phyloP scores from a whole-genome alignment of 495 filamentous ascomycete species.

The Bryoglossum gracile region DNA sequence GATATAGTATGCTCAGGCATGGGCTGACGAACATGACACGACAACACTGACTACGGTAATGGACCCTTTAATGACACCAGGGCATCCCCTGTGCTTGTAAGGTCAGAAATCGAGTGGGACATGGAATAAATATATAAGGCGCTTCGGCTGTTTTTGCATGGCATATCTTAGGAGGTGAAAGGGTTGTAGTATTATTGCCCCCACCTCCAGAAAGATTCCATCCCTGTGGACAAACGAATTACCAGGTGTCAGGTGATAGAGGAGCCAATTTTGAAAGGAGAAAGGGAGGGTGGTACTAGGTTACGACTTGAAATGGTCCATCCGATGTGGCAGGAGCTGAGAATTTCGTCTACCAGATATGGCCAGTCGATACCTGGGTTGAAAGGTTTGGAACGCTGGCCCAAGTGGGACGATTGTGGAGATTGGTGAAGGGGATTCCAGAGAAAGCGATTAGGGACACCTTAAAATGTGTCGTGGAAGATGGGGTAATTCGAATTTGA shows the following conservation, averaged over 20 bases:
- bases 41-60: conserved; percentile 3
- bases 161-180: conserved; percentile 2
- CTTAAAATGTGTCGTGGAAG: background rate
- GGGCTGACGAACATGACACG: conserved; percentile 7
- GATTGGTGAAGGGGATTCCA: background rate
- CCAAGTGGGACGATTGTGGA: background rate
- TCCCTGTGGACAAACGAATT: background rate
- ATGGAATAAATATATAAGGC: conserved; percentile 7
- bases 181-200: conserved; percentile 1
- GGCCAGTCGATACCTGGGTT: background rate
- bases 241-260: background rate
- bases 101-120: background rate
- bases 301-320: conserved; percentile 1
- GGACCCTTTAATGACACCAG: conserved; percentile 1
- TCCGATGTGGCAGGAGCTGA: conserved; percentile 1
- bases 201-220: conserved; percentile 2
- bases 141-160: conserved; percentile 9
- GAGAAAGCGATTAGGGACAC: conserved; percentile 1
- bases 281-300: background rate
- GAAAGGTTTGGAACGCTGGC: background rate
- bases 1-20: background rate
- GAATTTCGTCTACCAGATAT: conserved; percentile 2
- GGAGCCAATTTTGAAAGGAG: conserved; percentile 1
- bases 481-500: background rate
- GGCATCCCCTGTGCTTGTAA: conserved; percentile 1